Percentiles rank a stretch among this genome's conserved stretches.
These are phyloP conservation scores for Grigorovia jiainica DNA, from an alignment of 805 yeast genomes.

Conservation along the genomic window DNA sequence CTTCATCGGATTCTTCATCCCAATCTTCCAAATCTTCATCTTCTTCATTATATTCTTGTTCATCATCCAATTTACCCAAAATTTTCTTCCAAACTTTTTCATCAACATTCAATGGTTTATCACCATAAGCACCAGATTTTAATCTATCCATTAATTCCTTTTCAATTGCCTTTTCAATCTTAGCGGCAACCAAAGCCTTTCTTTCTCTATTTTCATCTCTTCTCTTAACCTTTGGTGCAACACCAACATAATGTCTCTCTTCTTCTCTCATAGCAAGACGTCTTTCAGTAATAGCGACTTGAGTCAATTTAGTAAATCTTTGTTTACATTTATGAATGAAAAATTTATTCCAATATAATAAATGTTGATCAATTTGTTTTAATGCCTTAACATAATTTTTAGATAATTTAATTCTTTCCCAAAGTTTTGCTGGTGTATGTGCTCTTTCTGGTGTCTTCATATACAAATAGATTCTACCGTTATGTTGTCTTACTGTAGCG, in stretches of 20 bases:
- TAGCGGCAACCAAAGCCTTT: slow-evolving; percentile 93
- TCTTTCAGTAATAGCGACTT: slow-evolving; percentile 91
- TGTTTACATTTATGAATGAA: slow-evolving; percentile 91
- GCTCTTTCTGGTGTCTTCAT: slow-evolving; percentile 98
- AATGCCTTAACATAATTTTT: slow-evolving; percentile 85
- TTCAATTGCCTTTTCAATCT: slow-evolving; percentile 92
- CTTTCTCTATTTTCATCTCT: slow-evolving; percentile 92
- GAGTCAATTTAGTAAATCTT: slow-evolving; percentile 87
- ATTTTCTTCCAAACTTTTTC: slow-evolving; percentile 94
- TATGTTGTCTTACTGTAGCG: slow-evolving; percentile 76
- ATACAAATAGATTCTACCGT: slow-evolving; percentile 73
- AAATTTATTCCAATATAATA: slow-evolving; percentile 89
- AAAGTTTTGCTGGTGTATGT: slow-evolving; percentile 83
- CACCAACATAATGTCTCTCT: slow-evolving; percentile 88
- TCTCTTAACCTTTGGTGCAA: slow-evolving; percentile 87
- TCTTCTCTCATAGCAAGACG: slow-evolving; percentile 83
- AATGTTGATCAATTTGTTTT: slow-evolving; percentile 76
- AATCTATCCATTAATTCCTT: slow-evolving; percentile 89
- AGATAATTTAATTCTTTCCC: slow-evolving; percentile 90
- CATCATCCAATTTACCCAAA: slow-evolving; percentile 71
- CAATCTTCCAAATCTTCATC: slow-evolving; percentile 43
- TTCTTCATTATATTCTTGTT: slow-evolving; percentile 41
- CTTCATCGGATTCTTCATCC: slow-evolving; percentile 47
- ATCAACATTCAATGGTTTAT: slow-evolving; percentile 93
- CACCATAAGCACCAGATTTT: slow-evolving; percentile 97